Evolutionary conservation across 148 eudicot species (phyloP), one percentile per base, ranked within the genome.

Genomic region (Oxyria digyna): DNA sequence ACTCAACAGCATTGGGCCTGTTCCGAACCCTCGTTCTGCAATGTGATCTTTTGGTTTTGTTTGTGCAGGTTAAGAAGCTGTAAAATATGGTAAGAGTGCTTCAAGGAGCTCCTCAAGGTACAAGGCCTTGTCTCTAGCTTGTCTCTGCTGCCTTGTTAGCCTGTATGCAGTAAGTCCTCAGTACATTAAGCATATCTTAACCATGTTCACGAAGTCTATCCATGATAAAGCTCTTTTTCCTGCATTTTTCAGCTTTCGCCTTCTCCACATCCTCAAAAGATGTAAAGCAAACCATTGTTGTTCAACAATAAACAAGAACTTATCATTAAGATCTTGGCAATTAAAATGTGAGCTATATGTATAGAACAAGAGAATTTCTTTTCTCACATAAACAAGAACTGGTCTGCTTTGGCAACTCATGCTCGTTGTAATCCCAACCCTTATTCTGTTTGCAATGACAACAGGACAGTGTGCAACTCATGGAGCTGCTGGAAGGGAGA

Each of bases 281-380:
- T 40, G 89, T 80, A 81, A 95, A 95, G 81, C 89, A 88, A 78
- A 95, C 77, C 52, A 95, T 72, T 67, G 81, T 97, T 91, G 88
- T 79, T 59, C 8, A 14, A 29, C 65, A 29, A 29, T 4, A 59
- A 17, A 29, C 35, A 59, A 59, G 0, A 1, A 27, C 35, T 57
- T 27, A 1, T 14, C 35, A 59, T 31, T 31, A 59, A 17, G 17
- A 4, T 12, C 6, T 31, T 63, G 42, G 15, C 26, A 21, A 31
- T 7, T 59, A 13, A 27, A 2, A 2, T 2, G 1, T 62, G 8
- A 62, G 1, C 32, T 7, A 11, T 32, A 63, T 15, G 20, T 2
- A 63, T 2, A 66, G 27, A 3, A 41, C 27, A 24, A 6, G 8
- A 65, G 6, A 6, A 3, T 12, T 66, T 35, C 3, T 66, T 41